A percentile compares a stretch with the other conserved stretches of the same genome.
phyloP scores from a whole-genome alignment of 129 eudicot species.

The Artemisia argyi region DNA sequence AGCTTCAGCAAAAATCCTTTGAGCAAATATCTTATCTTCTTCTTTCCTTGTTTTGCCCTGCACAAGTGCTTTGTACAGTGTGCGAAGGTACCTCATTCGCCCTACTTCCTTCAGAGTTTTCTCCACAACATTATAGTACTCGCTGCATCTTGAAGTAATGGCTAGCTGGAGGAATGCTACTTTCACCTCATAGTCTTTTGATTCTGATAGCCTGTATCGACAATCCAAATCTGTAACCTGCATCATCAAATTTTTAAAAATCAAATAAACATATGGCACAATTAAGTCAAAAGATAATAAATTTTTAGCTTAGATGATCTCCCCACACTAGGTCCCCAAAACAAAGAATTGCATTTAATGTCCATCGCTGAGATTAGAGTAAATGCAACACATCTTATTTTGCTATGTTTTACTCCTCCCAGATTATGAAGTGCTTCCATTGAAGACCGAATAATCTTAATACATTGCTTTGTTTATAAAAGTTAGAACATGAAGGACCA shows the following conservation, averaged over 20 bases:
- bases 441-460: too few relatives aligned
- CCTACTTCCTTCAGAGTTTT: constrained; percentile 95
- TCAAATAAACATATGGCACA: not conserved
- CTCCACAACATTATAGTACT: constrained; percentile 80
- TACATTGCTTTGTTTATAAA: too few relatives aligned
- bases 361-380: not conserved
- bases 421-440: too few relatives aligned
- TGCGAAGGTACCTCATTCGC: constrained; percentile 90
- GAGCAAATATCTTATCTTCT: constrained; percentile 87
- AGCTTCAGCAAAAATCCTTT: constrained; percentile 84
- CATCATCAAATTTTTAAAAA: constrained; percentile 16
- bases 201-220: constrained; percentile 80
- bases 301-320: too few relatives aligned
- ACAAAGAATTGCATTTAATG: not conserved
- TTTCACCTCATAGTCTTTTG: constrained; percentile 90
- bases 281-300: not conserved
- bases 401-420: not conserved
- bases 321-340: not conserved
- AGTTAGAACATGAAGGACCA: too few relatives aligned
- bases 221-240: constrained; percentile 80
- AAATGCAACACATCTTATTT: not conserved
- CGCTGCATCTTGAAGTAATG: constrained; percentile 63
- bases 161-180: constrained; percentile 93
- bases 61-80: constrained; percentile 74
- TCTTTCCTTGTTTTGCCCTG: constrained; percentile 64